Evolutionary conservation across 768 basidiomycete species (phyloP).

Genomic region (Tubosaeta sp.): DNA sequence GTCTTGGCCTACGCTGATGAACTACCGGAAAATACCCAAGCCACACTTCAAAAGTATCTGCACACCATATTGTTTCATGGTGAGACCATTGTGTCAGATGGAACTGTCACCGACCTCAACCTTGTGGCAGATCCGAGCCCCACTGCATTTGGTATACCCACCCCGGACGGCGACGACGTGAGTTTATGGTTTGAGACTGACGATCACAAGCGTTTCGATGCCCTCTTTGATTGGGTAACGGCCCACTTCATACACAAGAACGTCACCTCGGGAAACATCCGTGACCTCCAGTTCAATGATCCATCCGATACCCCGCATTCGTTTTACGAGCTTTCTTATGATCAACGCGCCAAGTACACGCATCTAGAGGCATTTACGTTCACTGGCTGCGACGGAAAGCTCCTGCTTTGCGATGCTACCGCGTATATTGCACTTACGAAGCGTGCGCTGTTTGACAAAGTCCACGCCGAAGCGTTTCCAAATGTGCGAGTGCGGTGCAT

Average conservation of each 20-base stretch:
- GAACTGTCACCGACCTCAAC: background rate
- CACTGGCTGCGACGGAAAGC: slow-evolving; percentile 7
- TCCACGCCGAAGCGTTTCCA: slow-evolving; percentile 5
- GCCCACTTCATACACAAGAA: background rate
- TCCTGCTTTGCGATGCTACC: slow-evolving; percentile 9
- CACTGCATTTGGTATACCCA: background rate
- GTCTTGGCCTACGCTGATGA: slow-evolving; percentile 13
- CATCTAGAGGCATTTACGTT: background rate
- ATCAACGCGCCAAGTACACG: too few species aligned
- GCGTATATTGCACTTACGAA: slow-evolving; percentile 7
- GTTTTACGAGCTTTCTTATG: too few species aligned
- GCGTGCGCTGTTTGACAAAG: slow-evolving; percentile 17
- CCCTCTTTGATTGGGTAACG: slow-evolving; percentile 14
- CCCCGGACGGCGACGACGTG: background rate
- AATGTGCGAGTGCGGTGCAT: slow-evolving; percentile 16
- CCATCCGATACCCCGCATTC: too few species aligned
- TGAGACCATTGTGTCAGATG: background rate
- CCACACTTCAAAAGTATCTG: slow-evolving; percentile 14
- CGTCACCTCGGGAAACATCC: too few species aligned
- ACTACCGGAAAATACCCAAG: background rate
- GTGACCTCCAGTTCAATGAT: too few species aligned
- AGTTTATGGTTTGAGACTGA: background rate
- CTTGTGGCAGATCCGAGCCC: background rate
- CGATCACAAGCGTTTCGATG: slow-evolving; percentile 8
- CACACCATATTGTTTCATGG: slow-evolving; percentile 17